A percentile compares a stretch with the other conserved stretches of the same genome.
Conservation (phyloP, 83 land plant species). For the Picea abies region DNA sequence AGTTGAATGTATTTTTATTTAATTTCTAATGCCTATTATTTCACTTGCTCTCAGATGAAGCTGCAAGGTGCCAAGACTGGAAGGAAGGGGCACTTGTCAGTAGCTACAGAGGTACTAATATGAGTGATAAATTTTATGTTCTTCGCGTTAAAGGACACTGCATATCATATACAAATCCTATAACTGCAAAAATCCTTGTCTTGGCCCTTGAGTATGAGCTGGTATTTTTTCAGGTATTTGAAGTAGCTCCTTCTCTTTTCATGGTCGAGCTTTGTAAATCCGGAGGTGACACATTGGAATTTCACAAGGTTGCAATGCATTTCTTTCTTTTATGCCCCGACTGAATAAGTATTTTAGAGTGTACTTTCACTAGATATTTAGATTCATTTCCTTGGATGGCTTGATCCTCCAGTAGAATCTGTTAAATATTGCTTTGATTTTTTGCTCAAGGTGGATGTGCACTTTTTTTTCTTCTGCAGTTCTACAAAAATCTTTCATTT, state of each 20-base stretch:
- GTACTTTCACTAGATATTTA: background rate
- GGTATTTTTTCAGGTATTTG: slow-evolving; percentile 48
- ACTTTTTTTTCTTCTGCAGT: slow-evolving; percentile 21
- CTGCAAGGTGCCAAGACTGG: slow-evolving; percentile 82
- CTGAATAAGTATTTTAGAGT: too few species aligned
- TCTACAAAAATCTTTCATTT: slow-evolving; percentile 40
- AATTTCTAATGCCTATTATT: too few species aligned
- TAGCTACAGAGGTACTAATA: slow-evolving; percentile 83
- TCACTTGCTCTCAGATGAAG: slow-evolving; percentile 59
- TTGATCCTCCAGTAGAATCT: too few species aligned
- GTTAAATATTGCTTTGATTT: too few species aligned
- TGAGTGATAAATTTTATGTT: background rate
- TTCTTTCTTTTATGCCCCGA: background rate
- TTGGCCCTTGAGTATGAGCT: too few species aligned
- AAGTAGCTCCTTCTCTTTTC: slow-evolving; percentile 89
- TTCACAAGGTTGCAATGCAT: slow-evolving; percentile 46
- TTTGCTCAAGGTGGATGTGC: too few species aligned
- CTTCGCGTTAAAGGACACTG: too few species aligned
- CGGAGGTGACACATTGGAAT: slow-evolving; percentile 82
- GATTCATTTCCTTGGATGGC: too few species aligned
- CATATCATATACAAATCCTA: too few species aligned
- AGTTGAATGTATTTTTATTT: too few species aligned
- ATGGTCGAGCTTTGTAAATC: slow-evolving; percentile 84
- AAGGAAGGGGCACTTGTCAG: slow-evolving; percentile 87
- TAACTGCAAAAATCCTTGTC: too few species aligned